phyloP scores from a whole-genome alignment of 257 asterid species.

The Fraxinus quadrangulata region DNA sequence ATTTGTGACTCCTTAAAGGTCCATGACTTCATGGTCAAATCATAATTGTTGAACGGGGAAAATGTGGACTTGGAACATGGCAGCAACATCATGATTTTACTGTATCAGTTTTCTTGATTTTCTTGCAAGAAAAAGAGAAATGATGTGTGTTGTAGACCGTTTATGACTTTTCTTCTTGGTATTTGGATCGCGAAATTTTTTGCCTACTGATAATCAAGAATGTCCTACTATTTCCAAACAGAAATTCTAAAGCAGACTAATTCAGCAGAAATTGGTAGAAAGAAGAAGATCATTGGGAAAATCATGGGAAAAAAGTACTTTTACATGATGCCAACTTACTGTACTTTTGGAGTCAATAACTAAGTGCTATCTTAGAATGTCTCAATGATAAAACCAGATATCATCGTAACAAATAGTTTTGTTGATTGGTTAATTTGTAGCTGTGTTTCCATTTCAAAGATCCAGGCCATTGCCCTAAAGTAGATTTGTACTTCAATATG shows the following conservation, averaged over 20 bases:
- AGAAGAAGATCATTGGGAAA: background rate
- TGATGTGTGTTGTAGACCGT: background rate
- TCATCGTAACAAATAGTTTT: background rate
- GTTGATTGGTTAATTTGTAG: background rate
- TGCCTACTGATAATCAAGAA: background rate
- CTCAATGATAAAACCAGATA: background rate
- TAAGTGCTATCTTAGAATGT: background rate
- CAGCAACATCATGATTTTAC: background rate
- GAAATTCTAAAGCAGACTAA: background rate
- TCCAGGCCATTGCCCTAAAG: no score
- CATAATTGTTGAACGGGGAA: constrained; percentile 22
- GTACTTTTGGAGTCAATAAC: background rate
- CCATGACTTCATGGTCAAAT: constrained; percentile 38
- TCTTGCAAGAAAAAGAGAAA: background rate
- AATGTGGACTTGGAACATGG: constrained; percentile 28
- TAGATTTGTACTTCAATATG: no score
- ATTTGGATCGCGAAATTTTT: background rate
- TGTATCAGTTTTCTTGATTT: constrained; percentile 2
- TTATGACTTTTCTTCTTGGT: background rate
- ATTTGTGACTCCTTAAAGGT: background rate
- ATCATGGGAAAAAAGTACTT: background rate
- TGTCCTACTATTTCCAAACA: background rate
- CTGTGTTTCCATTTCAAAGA: no score
- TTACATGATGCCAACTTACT: background rate
- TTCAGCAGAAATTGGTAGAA: background rate